Conservation (phyloP, 1,139 yeast species). For the Blastobotrys apis region DNA sequence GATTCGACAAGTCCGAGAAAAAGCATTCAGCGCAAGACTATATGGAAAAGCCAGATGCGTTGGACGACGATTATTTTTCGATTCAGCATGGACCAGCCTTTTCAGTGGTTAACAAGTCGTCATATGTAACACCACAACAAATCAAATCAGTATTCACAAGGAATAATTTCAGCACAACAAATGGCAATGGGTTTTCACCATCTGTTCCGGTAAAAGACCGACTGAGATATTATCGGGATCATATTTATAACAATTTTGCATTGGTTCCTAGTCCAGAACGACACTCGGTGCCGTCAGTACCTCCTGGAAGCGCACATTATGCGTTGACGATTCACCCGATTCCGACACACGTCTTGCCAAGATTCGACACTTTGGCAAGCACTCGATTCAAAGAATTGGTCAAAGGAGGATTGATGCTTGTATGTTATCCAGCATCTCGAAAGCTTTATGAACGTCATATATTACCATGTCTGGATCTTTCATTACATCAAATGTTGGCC, state of each 20-base stretch:
- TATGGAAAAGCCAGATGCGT: neutral
- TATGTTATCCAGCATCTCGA: constrained; percentile 27
- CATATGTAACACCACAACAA: constrained; percentile 2
- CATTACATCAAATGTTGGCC: constrained; percentile 29
- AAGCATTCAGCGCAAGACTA: neutral
- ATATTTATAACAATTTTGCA: constrained; percentile 22
- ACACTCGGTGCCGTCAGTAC: constrained; percentile 19
- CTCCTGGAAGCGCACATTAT: constrained; percentile 27
- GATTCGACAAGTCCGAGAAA: constrained; percentile 5
- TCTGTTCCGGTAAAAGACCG: too few species aligned
- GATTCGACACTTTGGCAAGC: constrained; percentile 20
- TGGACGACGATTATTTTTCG: constrained; percentile 1
- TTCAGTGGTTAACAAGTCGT: neutral
- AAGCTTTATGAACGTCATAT: constrained; percentile 22
- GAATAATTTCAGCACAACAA: neutral
- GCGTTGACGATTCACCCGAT: constrained; percentile 25
- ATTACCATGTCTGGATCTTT: constrained; percentile 28
- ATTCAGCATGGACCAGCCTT: neutral
- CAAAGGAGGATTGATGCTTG: constrained; percentile 27
- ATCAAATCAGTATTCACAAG: neutral
- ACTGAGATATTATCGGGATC: constrained; percentile 13
- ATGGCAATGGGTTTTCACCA: neutral
- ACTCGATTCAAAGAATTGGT: constrained; percentile 24
- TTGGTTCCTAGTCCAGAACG: constrained; percentile 15
- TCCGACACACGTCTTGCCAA: constrained; percentile 28